phyloP scores from a whole-genome alignment of 2,329 filamentous ascomycete species.

The Aspergillus quadricinctus region DNA sequence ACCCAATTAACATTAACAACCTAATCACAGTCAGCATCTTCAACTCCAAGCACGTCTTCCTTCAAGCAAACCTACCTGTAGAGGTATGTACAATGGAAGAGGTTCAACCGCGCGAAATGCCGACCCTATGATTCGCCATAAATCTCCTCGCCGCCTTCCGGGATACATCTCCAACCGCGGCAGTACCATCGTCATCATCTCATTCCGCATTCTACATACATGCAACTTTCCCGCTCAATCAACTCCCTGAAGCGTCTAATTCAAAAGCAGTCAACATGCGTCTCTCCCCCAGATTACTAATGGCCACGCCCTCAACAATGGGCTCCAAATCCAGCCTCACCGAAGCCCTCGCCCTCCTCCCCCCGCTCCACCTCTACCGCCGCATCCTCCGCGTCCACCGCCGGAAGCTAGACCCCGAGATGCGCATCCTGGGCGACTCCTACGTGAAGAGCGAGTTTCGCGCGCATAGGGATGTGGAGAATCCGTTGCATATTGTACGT shows the following conservation, averaged over 20 bases:
- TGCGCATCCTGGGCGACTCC: conserved; percentile 80
- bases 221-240: conserved; percentile 1
- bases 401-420: conserved; percentile 66
- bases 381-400: conserved; percentile 82
- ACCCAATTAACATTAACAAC: background rate
- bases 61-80: too few species aligned
- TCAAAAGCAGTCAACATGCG: conserved; percentile 29
- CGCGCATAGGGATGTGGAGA: conserved; percentile 77
- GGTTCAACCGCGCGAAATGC: background rate
- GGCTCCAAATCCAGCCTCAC: conserved; percentile 40
- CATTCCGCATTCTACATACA: conserved; percentile 1
- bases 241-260: too few species aligned
- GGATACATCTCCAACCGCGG: conserved; percentile 8
- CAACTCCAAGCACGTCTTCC: background rate
- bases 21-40: background rate
- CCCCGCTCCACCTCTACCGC: conserved; percentile 84
- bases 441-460: conserved; percentile 93
- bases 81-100: too few species aligned
- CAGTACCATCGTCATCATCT: background rate
- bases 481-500: conserved; percentile 79
- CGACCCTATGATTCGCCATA: conserved; percentile 12
- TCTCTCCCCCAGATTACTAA: conserved; percentile 31
- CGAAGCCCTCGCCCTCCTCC: conserved; percentile 65
- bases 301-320: conserved; percentile 38
- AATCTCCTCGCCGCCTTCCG: conserved; percentile 19